Conservation (phyloP, 768 basidiomycete species). For the Pleurotus salmoneostramineus region DNA sequence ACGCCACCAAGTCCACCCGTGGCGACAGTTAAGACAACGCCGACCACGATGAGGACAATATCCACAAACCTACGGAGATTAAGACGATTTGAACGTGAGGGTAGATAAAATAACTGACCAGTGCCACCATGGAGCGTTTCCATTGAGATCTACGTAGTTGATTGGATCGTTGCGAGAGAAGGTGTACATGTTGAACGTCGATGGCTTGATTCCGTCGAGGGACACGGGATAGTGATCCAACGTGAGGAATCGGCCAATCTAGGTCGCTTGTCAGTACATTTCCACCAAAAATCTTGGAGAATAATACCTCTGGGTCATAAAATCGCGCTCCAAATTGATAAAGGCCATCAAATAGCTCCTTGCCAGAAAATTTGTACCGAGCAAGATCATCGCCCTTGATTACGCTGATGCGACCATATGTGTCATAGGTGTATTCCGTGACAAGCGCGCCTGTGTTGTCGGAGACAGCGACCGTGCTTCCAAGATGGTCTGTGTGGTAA, state of each 20-base stretch:
- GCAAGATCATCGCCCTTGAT: not conserved
- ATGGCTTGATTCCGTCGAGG: slow-evolving; percentile 8
- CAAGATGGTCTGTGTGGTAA: slow-evolving; percentile 1
- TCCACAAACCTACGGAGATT: not conserved
- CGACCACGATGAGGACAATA: not conserved
- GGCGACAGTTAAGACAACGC: not conserved
- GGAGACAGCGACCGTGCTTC: slow-evolving; percentile 1
- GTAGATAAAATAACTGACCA: too few relatives aligned
- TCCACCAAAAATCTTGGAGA: not conserved
- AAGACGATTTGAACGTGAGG: too few relatives aligned
- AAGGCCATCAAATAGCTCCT: slow-evolving; percentile 7
- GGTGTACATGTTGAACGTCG: slow-evolving; percentile 11
- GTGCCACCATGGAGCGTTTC: slow-evolving; percentile 13
- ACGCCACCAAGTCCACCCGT: not conserved
- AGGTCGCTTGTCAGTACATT: not conserved
- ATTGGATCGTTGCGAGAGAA: slow-evolving; percentile 11
- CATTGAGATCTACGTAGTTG: slow-evolving; percentile 11
- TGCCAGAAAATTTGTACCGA: slow-evolving; percentile 10
- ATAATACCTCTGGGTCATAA: slow-evolving; percentile 8
- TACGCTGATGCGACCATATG: not conserved
- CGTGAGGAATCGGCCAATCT: slow-evolving; percentile 12
- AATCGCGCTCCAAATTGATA: slow-evolving; percentile 12
- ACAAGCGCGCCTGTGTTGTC: not conserved
- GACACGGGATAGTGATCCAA: slow-evolving; percentile 11
- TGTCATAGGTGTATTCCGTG: slow-evolving; percentile 9